Percentiles rank a stretch among this genome's conserved stretches.
phyloP scores from a whole-genome alignment of 306 rosid species.

The Clitoria ternatea region DNA sequence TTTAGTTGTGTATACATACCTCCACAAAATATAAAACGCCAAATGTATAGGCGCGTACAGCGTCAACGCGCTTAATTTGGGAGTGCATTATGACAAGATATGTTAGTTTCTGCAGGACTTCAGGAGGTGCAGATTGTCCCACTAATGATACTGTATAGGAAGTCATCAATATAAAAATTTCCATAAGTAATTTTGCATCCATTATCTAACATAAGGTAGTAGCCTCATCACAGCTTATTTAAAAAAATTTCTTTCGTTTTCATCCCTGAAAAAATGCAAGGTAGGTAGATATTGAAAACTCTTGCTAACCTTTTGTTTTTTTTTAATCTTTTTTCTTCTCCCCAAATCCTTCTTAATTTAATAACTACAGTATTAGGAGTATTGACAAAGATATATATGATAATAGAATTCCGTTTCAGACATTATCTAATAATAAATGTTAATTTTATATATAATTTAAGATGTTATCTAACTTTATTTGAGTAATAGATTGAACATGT shows the following conservation, averaged over 20 bases:
- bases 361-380: too few relatives aligned
- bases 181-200: neutral
- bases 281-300: neutral
- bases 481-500: too few relatives aligned
- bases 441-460: too few relatives aligned
- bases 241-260: too few relatives aligned
- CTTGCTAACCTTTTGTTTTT: neutral
- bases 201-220: neutral
- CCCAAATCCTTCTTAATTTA: too few relatives aligned
- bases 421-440: too few relatives aligned
- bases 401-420: too few relatives aligned
- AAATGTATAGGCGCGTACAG: constrained; percentile 81
- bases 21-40: constrained; percentile 87
- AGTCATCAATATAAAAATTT: neutral
- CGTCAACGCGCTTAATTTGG: constrained; percentile 66
- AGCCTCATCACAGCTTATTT: neutral
- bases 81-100: constrained; percentile 63
- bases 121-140: constrained; percentile 81
- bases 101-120: constrained; percentile 67
- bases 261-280: neutral
- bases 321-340: too few relatives aligned
- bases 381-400: too few relatives aligned
- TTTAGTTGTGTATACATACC: constrained; percentile 32
- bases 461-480: too few relatives aligned
- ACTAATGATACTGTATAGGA: constrained; percentile 52